Evolutionary conservation across 257 asterid species (phyloP), one percentile per base, ranked within the genome.

Genomic region (Hygrophila difformis): DNA sequence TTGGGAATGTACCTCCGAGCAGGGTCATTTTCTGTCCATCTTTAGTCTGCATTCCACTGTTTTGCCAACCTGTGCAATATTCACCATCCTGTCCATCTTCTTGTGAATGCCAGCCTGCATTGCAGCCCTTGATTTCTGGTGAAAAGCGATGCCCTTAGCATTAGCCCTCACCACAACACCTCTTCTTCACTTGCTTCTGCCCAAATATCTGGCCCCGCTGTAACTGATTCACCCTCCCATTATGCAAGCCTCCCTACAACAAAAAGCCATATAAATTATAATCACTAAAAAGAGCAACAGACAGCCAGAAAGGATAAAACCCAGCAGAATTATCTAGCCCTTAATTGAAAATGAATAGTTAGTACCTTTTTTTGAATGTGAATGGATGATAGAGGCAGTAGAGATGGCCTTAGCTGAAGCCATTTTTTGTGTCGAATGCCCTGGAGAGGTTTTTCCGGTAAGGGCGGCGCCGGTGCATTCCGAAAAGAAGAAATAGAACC

Each of bases 81-180:
- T n/a, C n/a, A n/a, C n/a, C n/a, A n/a, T n/a, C n/a, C n/a, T n/a
- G n/a, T 91, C 94, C 12, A 94, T 93, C 6, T 85, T 88, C 74
- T 91, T 91, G 55, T 91, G 94, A 2, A 91, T 91, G 8, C 98
- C 98, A 18, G 87, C 67, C 63, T 91, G 98, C 74, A 85, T 83
- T 18, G 96, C 93, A 37, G 74, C 24, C 82, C 98, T 79, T 12
- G 98, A 79, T 18, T 74, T 59, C 74, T 91, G 98, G 70, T 72
- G 96, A 67, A 91, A 89, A 0, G 92, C 88, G 55, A 89, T 89
- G 3, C 85, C 98, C 79, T 85, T 89, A 36, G 96, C 88, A 55
- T 67, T 64, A 23, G 96, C 93, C 68, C 77, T 77, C 58, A 89
- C 94, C 46, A 68, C 74, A 57, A n/a, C 77, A 76, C 62, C 93